Evolutionary conservation across 176 grass and related monocot species (phyloP), one percentile per base, ranked within the genome.

Genomic region (Oryza nivara): DNA sequence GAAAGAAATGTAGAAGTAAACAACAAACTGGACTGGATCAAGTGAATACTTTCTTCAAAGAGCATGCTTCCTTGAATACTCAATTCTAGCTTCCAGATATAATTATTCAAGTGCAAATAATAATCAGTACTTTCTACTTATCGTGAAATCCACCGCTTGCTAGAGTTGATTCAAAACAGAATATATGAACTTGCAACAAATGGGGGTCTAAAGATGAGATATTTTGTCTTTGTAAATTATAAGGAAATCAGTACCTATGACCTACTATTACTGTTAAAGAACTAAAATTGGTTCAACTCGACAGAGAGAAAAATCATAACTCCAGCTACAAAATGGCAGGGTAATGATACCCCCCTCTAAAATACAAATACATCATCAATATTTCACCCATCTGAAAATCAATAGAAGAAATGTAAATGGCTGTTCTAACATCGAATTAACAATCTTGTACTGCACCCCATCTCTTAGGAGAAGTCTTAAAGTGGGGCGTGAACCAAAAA

Each of bases 91-190:
- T 15, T 12, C 17, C 48, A 61, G 58, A 48, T 48, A 58, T n/a
- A 25, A 74, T 38, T 54, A 68, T 11, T 75, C 60, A 61, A 83
- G 54, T 34, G 17, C 54, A 88, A n/a, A 74, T 5, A 44, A 73
- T 25, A 73, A 68, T 43, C 46, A 40, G n/a, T 69, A 69, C 13
- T 74, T 30, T 69, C 11, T 49, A 80, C 46, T 68, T 76, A 52
- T 10, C 41, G 63, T 51, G 67, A 43, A 14, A 19, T 30, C 5
- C n/a, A 48, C n/a, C 13, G 12, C 46, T 76, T 71, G 28, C 13
- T 9, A 19, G 52, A 76, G 64, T 45, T 44, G 22, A 68, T 80
- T 68, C 16, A 56, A 84, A 69, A 30, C 19, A 63, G 32, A 13
- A 77, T 5, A 44, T 34, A 40, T 56, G 36, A 79, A 46, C 11